These are phyloP conservation scores for Xylariaceae sp. DNA, from an alignment of 2,329 filamentous ascomycete species.

Conservation along the genomic window DNA sequence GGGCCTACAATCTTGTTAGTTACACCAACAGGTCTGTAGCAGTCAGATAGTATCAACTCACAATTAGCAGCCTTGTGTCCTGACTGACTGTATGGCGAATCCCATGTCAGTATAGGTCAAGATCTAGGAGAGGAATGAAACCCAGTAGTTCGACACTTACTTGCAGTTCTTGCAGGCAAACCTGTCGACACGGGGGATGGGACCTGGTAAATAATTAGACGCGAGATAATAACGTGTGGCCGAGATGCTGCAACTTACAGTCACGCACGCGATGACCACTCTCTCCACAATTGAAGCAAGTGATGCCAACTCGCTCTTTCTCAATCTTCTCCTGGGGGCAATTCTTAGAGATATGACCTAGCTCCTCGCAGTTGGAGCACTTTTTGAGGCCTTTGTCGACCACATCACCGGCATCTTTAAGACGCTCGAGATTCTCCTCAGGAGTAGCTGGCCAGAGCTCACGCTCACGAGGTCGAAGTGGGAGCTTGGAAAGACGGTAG, in stretches of 20 bases:
- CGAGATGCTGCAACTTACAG: constrained; percentile 47
- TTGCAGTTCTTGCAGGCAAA: constrained; percentile 67
- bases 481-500: constrained; percentile 57
- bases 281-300: constrained; percentile 62
- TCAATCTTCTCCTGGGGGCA: constrained; percentile 58
- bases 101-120: constrained; percentile 9
- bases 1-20: constrained; percentile 31
- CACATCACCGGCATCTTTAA: constrained; percentile 63
- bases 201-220: constrained; percentile 40
- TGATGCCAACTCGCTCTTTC: constrained; percentile 43
- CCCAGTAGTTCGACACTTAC: constrained; percentile 31
- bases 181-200: constrained; percentile 57
- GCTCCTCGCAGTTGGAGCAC: constrained; percentile 61
- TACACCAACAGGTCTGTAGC: constrained; percentile 9
- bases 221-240: background rate
- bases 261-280: constrained; percentile 66
- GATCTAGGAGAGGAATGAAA: background rate
- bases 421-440: constrained; percentile 59
- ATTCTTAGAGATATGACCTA: constrained; percentile 58
- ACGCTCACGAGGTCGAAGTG: constrained; percentile 55
- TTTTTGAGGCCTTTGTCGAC: constrained; percentile 55
- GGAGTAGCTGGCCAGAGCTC: constrained; percentile 55
- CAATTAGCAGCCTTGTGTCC: constrained; percentile 51
- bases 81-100: constrained; percentile 34
- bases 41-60: constrained; percentile 27